Conservation (phyloP, 352 stramenopile genomes). For the Hyaloperonospora brassicae region DNA sequence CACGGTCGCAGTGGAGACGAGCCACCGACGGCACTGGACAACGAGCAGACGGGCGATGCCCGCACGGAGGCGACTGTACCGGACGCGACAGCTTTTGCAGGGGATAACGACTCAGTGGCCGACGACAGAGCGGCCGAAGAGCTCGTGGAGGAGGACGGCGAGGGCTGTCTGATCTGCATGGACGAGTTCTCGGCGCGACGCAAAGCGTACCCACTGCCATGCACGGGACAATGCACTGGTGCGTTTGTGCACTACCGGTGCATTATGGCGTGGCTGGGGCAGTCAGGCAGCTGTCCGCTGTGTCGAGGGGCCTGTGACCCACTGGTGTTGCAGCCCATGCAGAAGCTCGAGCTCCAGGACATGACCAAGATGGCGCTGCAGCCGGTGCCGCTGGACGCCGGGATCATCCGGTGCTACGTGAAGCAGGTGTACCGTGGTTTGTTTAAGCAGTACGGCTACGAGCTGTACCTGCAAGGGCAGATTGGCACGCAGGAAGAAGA, state of each 20-base stretch:
- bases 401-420: conserved; percentile 84
- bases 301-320: conserved; percentile 76
- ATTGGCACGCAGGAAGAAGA: conserved; percentile 80
- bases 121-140: conserved; percentile 14
- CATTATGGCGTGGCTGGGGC: conserved; percentile 84
- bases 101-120: conserved; percentile 21
- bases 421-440: conserved; percentile 82
- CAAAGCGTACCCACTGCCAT: conserved; percentile 81
- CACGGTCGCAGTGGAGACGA: too few relatives aligned
- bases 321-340: conserved; percentile 71
- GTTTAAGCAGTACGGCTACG: conserved; percentile 85
- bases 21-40: too few relatives aligned
- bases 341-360: conserved; percentile 75
- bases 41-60: too few relatives aligned
- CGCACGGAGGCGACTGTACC: too few relatives aligned
- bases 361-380: conserved; percentile 71
- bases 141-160: conserved; percentile 22
- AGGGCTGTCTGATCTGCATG: conserved; percentile 83
- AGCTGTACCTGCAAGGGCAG: conserved; percentile 76
- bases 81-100: conserved; percentile 13
- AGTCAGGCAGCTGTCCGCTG: conserved; percentile 75
- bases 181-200: conserved; percentile 81
- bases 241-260: conserved; percentile 81
- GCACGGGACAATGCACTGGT: conserved; percentile 65
- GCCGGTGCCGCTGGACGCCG: conserved; percentile 70